A percentile compares a stretch with the other conserved stretches of the same genome.
Conservation (phyloP, 805 yeast genomes). For the Hanseniaspora osmophila region DNA sequence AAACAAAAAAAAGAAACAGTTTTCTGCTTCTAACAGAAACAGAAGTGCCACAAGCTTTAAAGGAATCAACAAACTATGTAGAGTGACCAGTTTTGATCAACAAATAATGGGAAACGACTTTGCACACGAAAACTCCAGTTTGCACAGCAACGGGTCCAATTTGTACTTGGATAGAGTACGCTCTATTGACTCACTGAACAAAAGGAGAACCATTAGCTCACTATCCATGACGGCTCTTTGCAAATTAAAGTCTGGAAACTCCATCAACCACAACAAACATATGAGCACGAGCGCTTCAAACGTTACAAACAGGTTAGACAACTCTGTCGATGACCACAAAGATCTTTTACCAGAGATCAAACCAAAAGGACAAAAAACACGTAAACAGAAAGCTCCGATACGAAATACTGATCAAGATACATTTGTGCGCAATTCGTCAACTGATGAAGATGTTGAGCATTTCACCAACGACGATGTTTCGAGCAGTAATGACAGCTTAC, state of each 20-base stretch:
- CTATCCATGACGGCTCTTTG: conserved; percentile 22
- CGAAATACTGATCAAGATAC: conserved; percentile 15
- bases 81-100: conserved; percentile 17
- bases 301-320: background rate
- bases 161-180: conserved; percentile 14
- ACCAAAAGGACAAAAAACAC: conserved; percentile 14
- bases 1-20: conserved; percentile 12
- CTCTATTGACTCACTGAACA: conserved; percentile 19
- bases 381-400: conserved; percentile 11
- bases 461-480: conserved; percentile 24
- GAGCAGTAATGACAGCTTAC: background rate
- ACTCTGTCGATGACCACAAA: background rate
- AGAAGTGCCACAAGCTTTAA: conserved; percentile 22
- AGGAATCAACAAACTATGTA: conserved; percentile 13
- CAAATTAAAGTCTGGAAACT: conserved; percentile 13
- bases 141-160: conserved; percentile 4
- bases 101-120: conserved; percentile 4
- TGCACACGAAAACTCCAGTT: conserved; percentile 3
- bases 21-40: conserved; percentile 20
- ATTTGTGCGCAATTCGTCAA: conserved; percentile 13
- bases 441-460: conserved; percentile 30
- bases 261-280: background rate
- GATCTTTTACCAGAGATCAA: conserved; percentile 13
- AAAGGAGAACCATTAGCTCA: conserved; percentile 18
- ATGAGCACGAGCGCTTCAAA: background rate